Evolutionary conservation across 164 flowering plant genomes (phyloP), one percentile per base, ranked within the genome.

Genomic region (Tetracentron sinense): DNA sequence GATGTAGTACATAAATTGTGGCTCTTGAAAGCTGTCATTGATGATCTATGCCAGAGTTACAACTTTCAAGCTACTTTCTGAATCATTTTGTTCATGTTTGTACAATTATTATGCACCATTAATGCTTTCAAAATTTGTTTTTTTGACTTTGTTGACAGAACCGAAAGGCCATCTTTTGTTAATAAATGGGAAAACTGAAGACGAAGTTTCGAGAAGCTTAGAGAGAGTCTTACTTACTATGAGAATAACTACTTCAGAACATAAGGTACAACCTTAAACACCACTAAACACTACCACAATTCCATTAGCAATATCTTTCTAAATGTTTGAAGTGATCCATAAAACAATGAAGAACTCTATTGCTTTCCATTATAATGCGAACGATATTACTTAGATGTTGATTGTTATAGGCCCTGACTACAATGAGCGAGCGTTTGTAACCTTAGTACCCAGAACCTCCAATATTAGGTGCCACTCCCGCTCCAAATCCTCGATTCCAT

Each of bases 81-180:
- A 38, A 38, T 4, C 44, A 38, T 38, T 38, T 38, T 1, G 5
- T 38, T 38, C 44, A 29, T 48, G 19, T 49, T 1, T 48, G 28
- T 54, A 20, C 28, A 23, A 19, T 42, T 46, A 28, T 54, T 28
- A 17, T 49, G 20, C 52, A 20, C 25, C 28, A 26, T 21, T 35
- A 26, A n/a, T 55, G 20, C 42, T 53, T 55, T 10, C 47, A 33
- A 31, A 65, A 26, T 48, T 60, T 33, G 7, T 35, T 53, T 65
- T n/a, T 46, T 38, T 35, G 49, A 31, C 47, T 51, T 44, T 52
- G 52, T 72, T 66, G 58, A 62, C 84, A 95, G 99, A 90, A 79
- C 99, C 99, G 17, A 88, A 85, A 84, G 98, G 99, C 25, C 99
- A 90, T 79, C 89, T 95, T 72, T 83, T 95, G 31, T 61, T 85